Evolutionary conservation across 2,329 filamentous ascomycete species (phyloP).

Genomic region (Cryphonectria naterciae): DNA sequence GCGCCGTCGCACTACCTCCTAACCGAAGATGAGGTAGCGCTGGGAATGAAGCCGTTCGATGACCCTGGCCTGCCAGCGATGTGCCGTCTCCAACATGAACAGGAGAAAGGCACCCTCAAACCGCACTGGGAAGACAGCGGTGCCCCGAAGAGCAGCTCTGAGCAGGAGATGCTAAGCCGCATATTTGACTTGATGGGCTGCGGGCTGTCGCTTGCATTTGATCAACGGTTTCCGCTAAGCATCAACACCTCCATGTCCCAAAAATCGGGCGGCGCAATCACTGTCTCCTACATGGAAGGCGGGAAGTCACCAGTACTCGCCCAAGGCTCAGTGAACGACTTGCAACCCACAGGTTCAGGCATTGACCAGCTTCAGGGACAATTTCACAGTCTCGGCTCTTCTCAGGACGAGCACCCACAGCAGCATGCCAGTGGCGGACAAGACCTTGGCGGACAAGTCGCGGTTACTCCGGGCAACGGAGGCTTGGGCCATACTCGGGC

Average conservation of each 20-base stretch:
- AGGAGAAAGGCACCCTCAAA: conserved; percentile 33
- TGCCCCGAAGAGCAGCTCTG: conserved; percentile 4
- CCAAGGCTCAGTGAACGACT: neutral
- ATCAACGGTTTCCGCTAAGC: conserved; percentile 23
- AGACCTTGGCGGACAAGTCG: neutral
- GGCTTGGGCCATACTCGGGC: conserved; percentile 2
- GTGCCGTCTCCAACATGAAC: conserved; percentile 44
- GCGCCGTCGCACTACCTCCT: conserved; percentile 54
- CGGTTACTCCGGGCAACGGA: neutral
- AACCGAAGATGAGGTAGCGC: conserved; percentile 52
- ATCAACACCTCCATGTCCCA: conserved; percentile 7
- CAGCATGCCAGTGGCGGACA: neutral
- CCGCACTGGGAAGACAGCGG: conserved; percentile 34
- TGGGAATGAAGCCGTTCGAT: conserved; percentile 49
- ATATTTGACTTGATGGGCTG: conserved; percentile 26
- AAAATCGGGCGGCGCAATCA: conserved; percentile 11
- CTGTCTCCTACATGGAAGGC: conserved; percentile 26
- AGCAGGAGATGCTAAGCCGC: conserved; percentile 25
- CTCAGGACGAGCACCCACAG: neutral
- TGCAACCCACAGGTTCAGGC: neutral
- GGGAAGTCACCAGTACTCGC: conserved; percentile 11
- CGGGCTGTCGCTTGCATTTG: conserved; percentile 24
- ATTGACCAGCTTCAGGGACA: conserved; percentile 17
- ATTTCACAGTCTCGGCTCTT: conserved; percentile 12
- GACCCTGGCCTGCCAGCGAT: conserved; percentile 43